A percentile compares a stretch with the other conserved stretches of the same genome.
Evolutionary conservation across 83 land plant species (phyloP).

Genomic region (Thuja plicata): DNA sequence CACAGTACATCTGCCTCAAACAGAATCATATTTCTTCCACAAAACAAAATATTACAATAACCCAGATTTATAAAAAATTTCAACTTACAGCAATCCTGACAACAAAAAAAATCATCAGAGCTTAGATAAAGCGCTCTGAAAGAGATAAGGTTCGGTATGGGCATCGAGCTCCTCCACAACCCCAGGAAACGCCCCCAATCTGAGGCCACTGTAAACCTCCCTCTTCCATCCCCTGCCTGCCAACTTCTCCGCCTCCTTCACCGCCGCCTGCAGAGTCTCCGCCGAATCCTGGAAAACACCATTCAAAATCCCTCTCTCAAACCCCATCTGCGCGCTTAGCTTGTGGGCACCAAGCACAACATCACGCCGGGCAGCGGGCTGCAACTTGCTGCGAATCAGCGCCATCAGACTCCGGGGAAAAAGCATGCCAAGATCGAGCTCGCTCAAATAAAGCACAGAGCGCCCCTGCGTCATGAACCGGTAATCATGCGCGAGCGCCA

Average conservation of each 20-base stretch:
- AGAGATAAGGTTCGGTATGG: not conserved
- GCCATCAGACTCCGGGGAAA: no score
- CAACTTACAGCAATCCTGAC: not conserved
- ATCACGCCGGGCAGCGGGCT: no score
- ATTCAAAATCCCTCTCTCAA: slow-evolving; percentile 47
- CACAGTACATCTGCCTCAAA: no score
- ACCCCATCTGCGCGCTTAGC: slow-evolving; percentile 42
- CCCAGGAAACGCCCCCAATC: slow-evolving; percentile 27
- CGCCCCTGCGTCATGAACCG: no score
- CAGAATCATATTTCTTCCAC: no score
- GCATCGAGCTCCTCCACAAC: slow-evolving; percentile 18
- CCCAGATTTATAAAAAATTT: no score
- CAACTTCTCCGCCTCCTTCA: slow-evolving; percentile 39
- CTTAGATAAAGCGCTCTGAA: not conserved
- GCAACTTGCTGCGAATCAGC: no score
- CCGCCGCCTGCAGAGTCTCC: slow-evolving; percentile 33
- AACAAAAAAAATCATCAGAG: not conserved
- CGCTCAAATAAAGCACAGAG: no score
- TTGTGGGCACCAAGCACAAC: no score
- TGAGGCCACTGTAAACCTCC: slow-evolving; percentile 34
- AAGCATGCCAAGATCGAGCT: no score
- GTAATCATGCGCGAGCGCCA: no score
- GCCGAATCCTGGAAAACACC: slow-evolving; percentile 23
- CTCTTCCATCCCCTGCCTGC: slow-evolving; percentile 42
- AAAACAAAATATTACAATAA: no score